Evolutionary conservation across 192 early-diverging fungal species (phyloP).

Genomic region (Kickxella alabastrina): DNA sequence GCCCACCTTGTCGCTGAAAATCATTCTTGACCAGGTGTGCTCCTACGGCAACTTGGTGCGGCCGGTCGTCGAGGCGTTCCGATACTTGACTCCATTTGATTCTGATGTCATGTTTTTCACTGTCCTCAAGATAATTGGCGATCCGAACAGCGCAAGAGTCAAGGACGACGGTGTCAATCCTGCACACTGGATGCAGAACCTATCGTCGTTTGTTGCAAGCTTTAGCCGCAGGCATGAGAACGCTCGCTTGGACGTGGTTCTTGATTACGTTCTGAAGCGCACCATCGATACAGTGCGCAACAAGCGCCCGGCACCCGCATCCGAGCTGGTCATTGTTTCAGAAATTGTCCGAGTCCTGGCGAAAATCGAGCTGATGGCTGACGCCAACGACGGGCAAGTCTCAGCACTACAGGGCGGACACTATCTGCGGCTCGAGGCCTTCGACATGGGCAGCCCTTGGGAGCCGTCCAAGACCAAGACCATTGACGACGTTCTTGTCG

Average conservation of each 20-base stretch:
- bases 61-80: conserved; percentile 45
- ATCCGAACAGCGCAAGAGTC: conserved; percentile 14
- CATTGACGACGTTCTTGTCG: conserved; percentile 14
- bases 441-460: conserved; percentile 43
- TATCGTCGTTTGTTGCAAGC: conserved; percentile 39
- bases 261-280: conserved; percentile 40
- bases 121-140: conserved; percentile 26
- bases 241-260: conserved; percentile 17
- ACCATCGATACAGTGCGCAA: conserved; percentile 17
- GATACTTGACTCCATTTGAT: conserved; percentile 41
- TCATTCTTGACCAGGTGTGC: conserved; percentile 47
- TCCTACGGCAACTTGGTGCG: conserved; percentile 49
- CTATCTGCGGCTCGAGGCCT: conserved; percentile 36
- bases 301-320: conserved; percentile 26
- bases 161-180: conserved; percentile 47
- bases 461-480: conserved; percentile 28
- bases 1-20: conserved; percentile 33
- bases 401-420: conserved; percentile 45
- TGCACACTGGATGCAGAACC: conserved; percentile 45
- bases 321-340: conserved; percentile 30
- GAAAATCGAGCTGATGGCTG: conserved; percentile 31
- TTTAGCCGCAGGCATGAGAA: conserved; percentile 43
- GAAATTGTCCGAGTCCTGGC: conserved; percentile 32
- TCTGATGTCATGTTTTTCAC: conserved; percentile 43
- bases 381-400: conserved; percentile 41